These are phyloP conservation scores for Cercophora samala DNA, from an alignment of 495 filamentous ascomycete species.

Conservation along the genomic window DNA sequence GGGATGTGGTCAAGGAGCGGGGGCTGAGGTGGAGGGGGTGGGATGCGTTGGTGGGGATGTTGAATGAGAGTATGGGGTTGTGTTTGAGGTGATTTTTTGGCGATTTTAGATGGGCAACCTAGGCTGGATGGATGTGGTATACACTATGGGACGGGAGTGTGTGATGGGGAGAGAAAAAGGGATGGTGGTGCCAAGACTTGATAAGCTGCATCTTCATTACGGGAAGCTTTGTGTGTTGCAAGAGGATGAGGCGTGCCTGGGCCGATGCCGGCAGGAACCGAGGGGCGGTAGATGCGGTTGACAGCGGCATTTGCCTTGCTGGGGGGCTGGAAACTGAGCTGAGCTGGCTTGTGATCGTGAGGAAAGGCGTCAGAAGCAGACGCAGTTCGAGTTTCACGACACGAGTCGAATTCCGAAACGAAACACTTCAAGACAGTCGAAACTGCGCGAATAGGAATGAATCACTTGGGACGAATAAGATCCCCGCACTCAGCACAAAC, in stretches of 20 bases:
- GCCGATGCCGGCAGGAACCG: constrained; percentile 15
- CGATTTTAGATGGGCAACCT: too few species aligned
- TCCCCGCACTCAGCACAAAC: background rate
- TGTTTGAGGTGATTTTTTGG: constrained; percentile 56
- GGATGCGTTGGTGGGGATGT: constrained; percentile 62
- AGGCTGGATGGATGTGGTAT: too few species aligned
- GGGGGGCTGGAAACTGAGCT: background rate
- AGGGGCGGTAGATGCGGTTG: constrained; percentile 9
- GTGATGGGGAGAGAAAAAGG: background rate
- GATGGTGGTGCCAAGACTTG: background rate
- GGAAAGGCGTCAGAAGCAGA: background rate
- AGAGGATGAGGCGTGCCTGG: background rate
- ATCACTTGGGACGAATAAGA: too few species aligned
- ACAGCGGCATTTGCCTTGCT: background rate
- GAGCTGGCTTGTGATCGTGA: background rate
- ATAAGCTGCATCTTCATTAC: background rate
- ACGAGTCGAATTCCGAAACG: background rate
- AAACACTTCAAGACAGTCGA: background rate
- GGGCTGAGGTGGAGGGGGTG: constrained; percentile 52
- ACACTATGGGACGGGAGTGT: background rate
- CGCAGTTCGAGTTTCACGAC: background rate
- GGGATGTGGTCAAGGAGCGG: constrained; percentile 10
- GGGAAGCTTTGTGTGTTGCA: background rate
- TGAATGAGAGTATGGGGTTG: constrained; percentile 68
- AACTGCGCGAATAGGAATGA: background rate